These are phyloP conservation scores for Strobilomyces dryophilus DNA, from an alignment of 768 basidiomycete species.

Conservation along the genomic window DNA sequence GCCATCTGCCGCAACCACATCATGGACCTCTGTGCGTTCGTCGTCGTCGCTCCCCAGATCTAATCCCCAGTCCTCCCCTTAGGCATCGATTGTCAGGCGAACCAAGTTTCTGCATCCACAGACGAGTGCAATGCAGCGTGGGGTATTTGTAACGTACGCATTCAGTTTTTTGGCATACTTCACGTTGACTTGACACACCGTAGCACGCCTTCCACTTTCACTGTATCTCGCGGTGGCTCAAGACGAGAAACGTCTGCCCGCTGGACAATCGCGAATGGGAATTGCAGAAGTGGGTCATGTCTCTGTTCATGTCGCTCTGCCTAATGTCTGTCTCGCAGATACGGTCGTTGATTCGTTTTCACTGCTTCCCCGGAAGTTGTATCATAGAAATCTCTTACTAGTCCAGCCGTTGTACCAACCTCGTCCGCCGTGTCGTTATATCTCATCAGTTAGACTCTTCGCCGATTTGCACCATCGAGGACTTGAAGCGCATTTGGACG, in stretches of 20 bases:
- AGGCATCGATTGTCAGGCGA: constrained; percentile 99
- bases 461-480: not conserved
- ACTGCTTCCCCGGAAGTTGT: constrained; percentile 7
- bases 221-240: constrained; percentile 98
- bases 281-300: constrained; percentile 78
- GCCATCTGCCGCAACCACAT: constrained; percentile 99
- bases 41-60: not conserved
- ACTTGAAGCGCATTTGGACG: not conserved
- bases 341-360: constrained; percentile 35
- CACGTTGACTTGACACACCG: not conserved
- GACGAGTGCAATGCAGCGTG: constrained; percentile 98
- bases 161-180: not conserved
- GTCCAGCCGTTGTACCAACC: constrained; percentile 12
- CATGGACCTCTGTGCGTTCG: constrained; percentile 93
- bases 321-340: constrained; percentile 24
- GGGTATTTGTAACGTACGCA: constrained; percentile 92
- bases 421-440: not conserved
- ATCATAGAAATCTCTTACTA: constrained; percentile 13
- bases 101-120: constrained; percentile 93
- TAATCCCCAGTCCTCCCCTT: constrained; percentile 7
- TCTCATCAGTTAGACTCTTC: not conserved
- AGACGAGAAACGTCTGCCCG: constrained; percentile 94
- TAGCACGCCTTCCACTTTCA: constrained; percentile 99
- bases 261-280: constrained; percentile 97
- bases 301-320: not conserved